Evolutionary conservation across 345 rosid genomes (phyloP).

Genomic region (Linum trigynum): DNA sequence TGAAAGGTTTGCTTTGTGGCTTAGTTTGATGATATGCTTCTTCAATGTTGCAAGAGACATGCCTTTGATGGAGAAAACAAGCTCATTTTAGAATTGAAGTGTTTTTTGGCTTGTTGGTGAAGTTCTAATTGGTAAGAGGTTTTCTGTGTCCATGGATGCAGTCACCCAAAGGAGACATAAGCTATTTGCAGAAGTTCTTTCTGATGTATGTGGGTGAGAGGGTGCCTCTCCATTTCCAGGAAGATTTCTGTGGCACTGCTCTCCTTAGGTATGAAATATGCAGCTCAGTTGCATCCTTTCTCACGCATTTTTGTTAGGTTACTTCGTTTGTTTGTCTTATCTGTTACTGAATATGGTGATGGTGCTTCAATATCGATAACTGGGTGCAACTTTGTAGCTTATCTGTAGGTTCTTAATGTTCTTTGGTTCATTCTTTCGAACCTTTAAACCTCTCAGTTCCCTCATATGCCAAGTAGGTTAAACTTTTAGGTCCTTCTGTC

Average conservation of each 20-base stretch:
- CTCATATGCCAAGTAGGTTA: background rate
- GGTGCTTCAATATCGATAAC: too few relatives aligned
- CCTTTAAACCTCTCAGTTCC: background rate
- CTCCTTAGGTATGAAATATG: slow-evolving; percentile 46
- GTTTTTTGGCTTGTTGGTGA: background rate
- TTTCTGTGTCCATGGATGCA: slow-evolving; percentile 20
- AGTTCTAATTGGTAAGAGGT: too few relatives aligned
- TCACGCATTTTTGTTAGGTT: background rate
- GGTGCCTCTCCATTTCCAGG: slow-evolving; percentile 78
- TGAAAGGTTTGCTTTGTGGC: background rate
- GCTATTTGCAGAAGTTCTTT: slow-evolving; percentile 84
- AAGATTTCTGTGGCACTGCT: slow-evolving; percentile 96
- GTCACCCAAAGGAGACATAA: slow-evolving; percentile 90
- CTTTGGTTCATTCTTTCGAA: background rate
- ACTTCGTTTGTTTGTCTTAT: background rate
- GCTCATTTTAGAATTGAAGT: background rate
- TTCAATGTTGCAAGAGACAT: background rate
- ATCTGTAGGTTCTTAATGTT: too few relatives aligned
- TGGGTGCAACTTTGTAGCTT: too few relatives aligned
- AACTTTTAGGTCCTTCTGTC: background rate
- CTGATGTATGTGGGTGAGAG: slow-evolving; percentile 74
- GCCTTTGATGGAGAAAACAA: background rate
- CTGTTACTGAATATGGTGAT: background rate
- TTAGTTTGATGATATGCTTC: too few relatives aligned
- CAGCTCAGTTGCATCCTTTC: background rate